phyloP scores from a whole-genome alignment of 306 rosid genomes.

The Quercus suber region DNA sequence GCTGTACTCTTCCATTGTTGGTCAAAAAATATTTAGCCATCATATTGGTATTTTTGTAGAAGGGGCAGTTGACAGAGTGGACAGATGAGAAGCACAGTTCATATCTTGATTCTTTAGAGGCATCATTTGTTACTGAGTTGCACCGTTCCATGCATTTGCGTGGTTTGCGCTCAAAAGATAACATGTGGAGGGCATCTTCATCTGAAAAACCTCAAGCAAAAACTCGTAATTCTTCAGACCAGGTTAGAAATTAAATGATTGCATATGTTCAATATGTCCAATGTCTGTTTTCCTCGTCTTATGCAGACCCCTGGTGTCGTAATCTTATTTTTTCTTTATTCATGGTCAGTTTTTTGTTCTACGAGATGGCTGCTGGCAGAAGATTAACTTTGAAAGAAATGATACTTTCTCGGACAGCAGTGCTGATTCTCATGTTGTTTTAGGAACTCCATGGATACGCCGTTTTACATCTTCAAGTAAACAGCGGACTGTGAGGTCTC shows the following conservation, averaged over 20 bases:
- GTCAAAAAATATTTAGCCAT: constrained; percentile 19
- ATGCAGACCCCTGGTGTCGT: constrained; percentile 18
- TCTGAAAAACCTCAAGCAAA: constrained; percentile 30
- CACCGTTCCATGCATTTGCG: constrained; percentile 37
- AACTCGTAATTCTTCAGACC: constrained; percentile 35
- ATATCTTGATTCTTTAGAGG: constrained; percentile 72
- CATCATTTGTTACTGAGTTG: constrained; percentile 73
- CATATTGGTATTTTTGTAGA: constrained; percentile 19
- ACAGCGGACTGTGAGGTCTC: constrained; percentile 18
- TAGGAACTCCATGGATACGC: constrained; percentile 40
- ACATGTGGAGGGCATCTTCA: constrained; percentile 19
- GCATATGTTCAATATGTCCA: constrained; percentile 15
- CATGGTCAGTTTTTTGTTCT: constrained; percentile 47
- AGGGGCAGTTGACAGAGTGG: constrained; percentile 61
- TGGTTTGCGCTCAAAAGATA: constrained; percentile 33
- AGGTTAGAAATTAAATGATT: constrained; percentile 47
- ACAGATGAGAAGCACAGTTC: constrained; percentile 70
- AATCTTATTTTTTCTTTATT: constrained; percentile 23
- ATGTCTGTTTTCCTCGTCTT: constrained; percentile 12
- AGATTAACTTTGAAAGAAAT: constrained; percentile 48
- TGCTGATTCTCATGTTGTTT: constrained; percentile 65
- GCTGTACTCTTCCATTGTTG: constrained; percentile 15
- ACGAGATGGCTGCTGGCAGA: constrained; percentile 54
- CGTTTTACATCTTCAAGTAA: constrained; percentile 29
- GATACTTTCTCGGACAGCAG: constrained; percentile 53